A percentile compares a stretch with the other conserved stretches of the same genome.
Evolutionary conservation across 73 alveolate genomes (phyloP).

Genomic region (Paramecium tetraurelia): DNA sequence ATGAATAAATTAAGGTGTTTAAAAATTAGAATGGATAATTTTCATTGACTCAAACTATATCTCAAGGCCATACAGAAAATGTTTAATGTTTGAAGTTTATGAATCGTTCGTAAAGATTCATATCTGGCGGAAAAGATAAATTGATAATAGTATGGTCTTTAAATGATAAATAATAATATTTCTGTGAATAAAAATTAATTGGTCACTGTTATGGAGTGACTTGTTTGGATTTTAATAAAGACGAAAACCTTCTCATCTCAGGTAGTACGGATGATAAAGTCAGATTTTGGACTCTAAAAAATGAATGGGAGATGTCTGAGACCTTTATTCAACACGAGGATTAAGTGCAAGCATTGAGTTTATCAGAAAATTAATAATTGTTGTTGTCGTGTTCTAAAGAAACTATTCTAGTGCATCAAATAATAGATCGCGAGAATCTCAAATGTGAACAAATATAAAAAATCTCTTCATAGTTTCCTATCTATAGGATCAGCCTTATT

Average conservation of each 20-base stretch:
- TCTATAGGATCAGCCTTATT: background rate
- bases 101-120: background rate
- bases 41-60: background rate
- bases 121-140: background rate
- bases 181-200: background rate
- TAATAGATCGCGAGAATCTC: background rate
- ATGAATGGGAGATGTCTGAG: background rate
- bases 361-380: background rate
- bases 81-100: background rate
- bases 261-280: background rate
- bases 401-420: background rate
- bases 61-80: background rate
- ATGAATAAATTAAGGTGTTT: background rate
- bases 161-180: background rate
- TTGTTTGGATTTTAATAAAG: background rate
- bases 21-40: background rate
- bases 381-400: background rate
- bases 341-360: background rate
- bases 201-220: background rate
- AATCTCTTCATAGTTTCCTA: background rate
- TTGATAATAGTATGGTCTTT: background rate
- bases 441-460: background rate
- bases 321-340: background rate
- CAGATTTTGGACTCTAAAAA: background rate
- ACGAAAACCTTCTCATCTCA: background rate